Evolutionary conservation across 1,139 yeast species (phyloP), one percentile per base, ranked within the genome.

Genomic region (Debaryomycetaceae sp.): DNA sequence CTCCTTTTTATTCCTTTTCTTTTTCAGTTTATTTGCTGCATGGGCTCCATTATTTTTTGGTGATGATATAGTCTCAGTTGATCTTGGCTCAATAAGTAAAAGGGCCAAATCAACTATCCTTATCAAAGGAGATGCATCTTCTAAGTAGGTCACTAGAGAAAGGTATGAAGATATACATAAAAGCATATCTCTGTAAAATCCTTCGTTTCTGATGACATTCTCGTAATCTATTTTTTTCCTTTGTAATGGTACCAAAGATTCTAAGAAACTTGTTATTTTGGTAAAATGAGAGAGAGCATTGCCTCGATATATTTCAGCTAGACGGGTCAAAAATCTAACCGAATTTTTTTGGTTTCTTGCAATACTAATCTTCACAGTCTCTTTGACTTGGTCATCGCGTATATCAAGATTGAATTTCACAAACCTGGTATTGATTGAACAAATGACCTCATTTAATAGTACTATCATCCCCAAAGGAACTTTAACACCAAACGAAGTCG

Each of bases 391-490:
- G 42, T 75, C 81, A 47, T 78, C 78, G 43, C 82, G 70, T 35
- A 84, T 58, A 41, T 83, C 88, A 36, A 74, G 70, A 49, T 73
- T 79, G 50, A 81, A 71, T 1, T 79, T 69, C 30, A 80, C 60
- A 46, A 75, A 79, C 39, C 70, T 74, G 11, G 75, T 62, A 47
- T 81, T 80, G 40, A 84, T 61, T 17, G 81, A 70, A 41, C 78
- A 59, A 8, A 81, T 52, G 3, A 77, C 56, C 51, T 82, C 87
- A 30, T 70, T 65, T 33, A 80, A 46, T 7, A 65, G 56, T 7
- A 82, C 53, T 2, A 81, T 53, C 37, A 65, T 55, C 1, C 88
- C 88, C 24, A 84, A 47, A 3, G 92, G 89, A n/a, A 76, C 63
- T 34, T 57, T 61, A 14, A 73, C 72, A 40, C 73, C 72, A 53